Evolutionary conservation across 106 monocot genomes (phyloP).

Genomic region (Chionographis japonica): DNA sequence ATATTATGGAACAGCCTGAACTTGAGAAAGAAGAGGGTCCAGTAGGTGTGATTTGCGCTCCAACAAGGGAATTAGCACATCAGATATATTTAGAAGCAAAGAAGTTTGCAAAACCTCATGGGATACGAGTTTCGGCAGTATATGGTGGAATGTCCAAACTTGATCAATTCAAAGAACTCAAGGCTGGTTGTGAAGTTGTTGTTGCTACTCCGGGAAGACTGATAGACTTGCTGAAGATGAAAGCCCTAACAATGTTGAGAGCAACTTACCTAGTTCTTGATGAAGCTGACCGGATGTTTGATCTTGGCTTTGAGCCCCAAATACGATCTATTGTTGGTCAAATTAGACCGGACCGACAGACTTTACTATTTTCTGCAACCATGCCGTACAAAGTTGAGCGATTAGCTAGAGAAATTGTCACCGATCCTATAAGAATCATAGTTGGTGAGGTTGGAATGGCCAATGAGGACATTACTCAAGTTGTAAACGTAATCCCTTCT

Average conservation of each 20-base stretch:
- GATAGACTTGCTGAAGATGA: constrained; percentile 94
- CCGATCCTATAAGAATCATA: constrained; percentile 81
- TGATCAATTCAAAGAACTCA: constrained; percentile 97
- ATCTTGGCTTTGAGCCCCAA: constrained; percentile 98
- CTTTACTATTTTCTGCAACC: constrained; percentile 91
- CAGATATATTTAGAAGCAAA: constrained; percentile 93
- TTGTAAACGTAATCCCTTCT: constrained; percentile 77
- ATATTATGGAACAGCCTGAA: constrained; percentile 99
- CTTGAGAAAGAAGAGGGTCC: constrained; percentile 89
- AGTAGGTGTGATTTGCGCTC: constrained; percentile 91
- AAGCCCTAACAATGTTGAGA: constrained; percentile 72
- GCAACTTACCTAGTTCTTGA: constrained; percentile 92
- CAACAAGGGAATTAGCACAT: constrained; percentile 95
- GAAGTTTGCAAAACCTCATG: constrained; percentile 89
- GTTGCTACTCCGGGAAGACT: constrained; percentile 94
- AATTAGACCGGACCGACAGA: constrained; percentile 91
- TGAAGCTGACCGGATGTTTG: constrained; percentile 99
- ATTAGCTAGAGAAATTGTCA: constrained; percentile 77
- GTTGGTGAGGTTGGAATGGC: constrained; percentile 92
- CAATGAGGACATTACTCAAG: constrained; percentile 93
- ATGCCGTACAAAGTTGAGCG: constrained; percentile 90
- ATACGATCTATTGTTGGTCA: constrained; percentile 90
- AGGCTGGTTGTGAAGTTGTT: constrained; percentile 94
- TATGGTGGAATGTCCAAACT: constrained; percentile 95
- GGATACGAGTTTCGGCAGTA: constrained; percentile 71